Evolutionary conservation across 2,329 filamentous ascomycete genomes (phyloP).

Genomic region (Talaromyces verruculosus): DNA sequence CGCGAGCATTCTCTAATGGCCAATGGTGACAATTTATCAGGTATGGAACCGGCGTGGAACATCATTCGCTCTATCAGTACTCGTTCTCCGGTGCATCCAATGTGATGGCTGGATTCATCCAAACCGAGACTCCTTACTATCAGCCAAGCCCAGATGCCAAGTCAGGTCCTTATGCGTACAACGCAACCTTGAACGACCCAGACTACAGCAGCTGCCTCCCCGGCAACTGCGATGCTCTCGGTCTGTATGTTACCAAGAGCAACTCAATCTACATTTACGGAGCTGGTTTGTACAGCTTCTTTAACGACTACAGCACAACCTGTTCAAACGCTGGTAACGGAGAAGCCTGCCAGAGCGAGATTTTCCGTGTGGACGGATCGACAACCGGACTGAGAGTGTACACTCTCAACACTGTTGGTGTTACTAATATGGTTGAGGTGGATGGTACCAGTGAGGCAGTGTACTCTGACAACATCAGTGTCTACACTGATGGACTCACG

Average conservation of each 20-base stretch:
- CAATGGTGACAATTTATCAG: constrained; percentile 22
- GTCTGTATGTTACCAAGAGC: constrained; percentile 50
- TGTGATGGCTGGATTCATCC: constrained; percentile 38
- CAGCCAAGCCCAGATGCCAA: constrained; percentile 39
- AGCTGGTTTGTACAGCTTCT: constrained; percentile 57
- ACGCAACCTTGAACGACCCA: constrained; percentile 36
- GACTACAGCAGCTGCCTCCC: constrained; percentile 34
- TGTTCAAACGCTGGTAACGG: constrained; percentile 43
- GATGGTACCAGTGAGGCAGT: constrained; percentile 46
- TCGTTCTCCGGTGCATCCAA: constrained; percentile 42
- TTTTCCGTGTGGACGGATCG: constrained; percentile 48
- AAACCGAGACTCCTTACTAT: constrained; percentile 45
- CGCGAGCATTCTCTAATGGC: not conserved
- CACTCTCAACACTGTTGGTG: constrained; percentile 50
- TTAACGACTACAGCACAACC: constrained; percentile 52
- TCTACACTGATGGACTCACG: constrained; percentile 46
- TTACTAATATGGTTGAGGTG: constrained; percentile 48
- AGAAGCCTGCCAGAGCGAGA: constrained; percentile 51
- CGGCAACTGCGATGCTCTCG: constrained; percentile 47
- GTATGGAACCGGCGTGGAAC: constrained; percentile 48
- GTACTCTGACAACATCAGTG: constrained; percentile 50
- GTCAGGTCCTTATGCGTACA: constrained; percentile 34
- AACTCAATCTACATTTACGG: constrained; percentile 50
- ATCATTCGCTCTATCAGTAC: constrained; percentile 52
- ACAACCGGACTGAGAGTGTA: constrained; percentile 39